Evolutionary conservation across 2,329 filamentous ascomycete genomes (phyloP), one percentile per base, ranked within the genome.

Genomic region (Metarhizium rileyi): DNA sequence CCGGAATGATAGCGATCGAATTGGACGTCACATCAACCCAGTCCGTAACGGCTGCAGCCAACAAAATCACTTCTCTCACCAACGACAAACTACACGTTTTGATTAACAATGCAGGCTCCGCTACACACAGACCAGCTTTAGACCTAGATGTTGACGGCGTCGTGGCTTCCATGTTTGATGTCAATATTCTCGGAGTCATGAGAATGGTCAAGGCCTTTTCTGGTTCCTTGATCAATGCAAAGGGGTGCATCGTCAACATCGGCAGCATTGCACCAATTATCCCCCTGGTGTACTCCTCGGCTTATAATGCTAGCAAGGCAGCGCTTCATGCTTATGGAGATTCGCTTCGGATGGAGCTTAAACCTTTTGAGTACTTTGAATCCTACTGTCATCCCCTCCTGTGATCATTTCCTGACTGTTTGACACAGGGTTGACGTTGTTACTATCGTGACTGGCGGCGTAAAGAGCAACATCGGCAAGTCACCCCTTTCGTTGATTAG

Each of bases 181-280:
- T 70, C 40, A 76, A 76, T 52, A 56, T 71, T 27, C 71, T 67
- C 58, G 68, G 66, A 0, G 51, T 61, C 1, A 53, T 62, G 58
- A 48, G 53, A 20, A 53, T 57, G 44, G 55, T 59, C 10, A 53
- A 59, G 41, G 50, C 51, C 26, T 58, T 57, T 30, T 49, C 51
- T 9, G 44, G 45, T 14, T 52, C 57, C 26, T 44, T 60, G 23
- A 56, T 61, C n/a, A 51, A 47, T 9, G 54, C 56, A 1, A 46
- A 47, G n/a, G 60, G 59, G 14, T 53, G 52, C 18, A 52, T 62
- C 26, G 53, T 57, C 35, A 61, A 61, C 40, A 58, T 61, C 42
- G 57, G 59, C 5, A 57, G 56, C 44, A 47, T 59, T 12, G 57
- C 56, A 4, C 55, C 56, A 8, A 50, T 61, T 16, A 35, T 56